phyloP scores from a whole-genome alignment of 352 stramenopile genomes.

The Phytophthora fragariaefolia region DNA sequence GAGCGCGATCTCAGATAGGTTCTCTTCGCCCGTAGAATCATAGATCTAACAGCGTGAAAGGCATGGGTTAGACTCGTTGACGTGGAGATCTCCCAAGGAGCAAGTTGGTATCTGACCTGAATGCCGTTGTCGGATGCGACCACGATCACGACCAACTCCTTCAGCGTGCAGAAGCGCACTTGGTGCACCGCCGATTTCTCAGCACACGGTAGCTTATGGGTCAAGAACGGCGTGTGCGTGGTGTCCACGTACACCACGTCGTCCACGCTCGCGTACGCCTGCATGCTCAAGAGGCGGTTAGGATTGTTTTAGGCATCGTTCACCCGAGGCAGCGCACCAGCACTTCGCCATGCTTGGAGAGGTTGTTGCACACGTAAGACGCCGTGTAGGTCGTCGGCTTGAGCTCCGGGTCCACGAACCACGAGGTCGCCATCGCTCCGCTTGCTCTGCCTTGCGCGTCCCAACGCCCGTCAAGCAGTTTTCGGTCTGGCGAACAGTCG shows the following conservation, averaged over 20 bases:
- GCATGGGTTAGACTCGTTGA: slow-evolving; percentile 2
- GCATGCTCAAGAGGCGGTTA: slow-evolving; percentile 4
- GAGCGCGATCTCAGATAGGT: slow-evolving; percentile 59
- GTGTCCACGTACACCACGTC: slow-evolving; percentile 56
- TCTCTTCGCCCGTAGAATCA: slow-evolving; percentile 60
- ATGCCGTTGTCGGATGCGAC: slow-evolving; percentile 68
- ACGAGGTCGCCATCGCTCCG: slow-evolving; percentile 45
- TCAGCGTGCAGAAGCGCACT: slow-evolving; percentile 65
- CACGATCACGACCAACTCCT: slow-evolving; percentile 57
- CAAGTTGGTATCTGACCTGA: slow-evolving; percentile 50
- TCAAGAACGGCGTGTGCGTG: slow-evolving; percentile 46
- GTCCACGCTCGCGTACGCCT: slow-evolving; percentile 59
- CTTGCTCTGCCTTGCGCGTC: not conserved
- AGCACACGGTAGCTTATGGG: slow-evolving; percentile 47
- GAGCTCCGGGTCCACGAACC: slow-evolving; percentile 55
- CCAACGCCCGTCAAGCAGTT: slow-evolving; percentile 8
- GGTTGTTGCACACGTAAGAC: slow-evolving; percentile 64
- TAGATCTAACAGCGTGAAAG: slow-evolving; percentile 51
- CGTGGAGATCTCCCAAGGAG: not conserved
- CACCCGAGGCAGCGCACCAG: slow-evolving; percentile 33
- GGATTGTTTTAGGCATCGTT: not conserved
- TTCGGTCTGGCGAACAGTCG: slow-evolving; percentile 30
- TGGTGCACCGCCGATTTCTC: slow-evolving; percentile 67
- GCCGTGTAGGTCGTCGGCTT: slow-evolving; percentile 49
- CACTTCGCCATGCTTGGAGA: slow-evolving; percentile 54